Percentiles rank a stretch among this genome's conserved stretches.
Evolutionary conservation across 2,329 filamentous ascomycete species (phyloP).

Genomic region (Cladosporium sp.): DNA sequence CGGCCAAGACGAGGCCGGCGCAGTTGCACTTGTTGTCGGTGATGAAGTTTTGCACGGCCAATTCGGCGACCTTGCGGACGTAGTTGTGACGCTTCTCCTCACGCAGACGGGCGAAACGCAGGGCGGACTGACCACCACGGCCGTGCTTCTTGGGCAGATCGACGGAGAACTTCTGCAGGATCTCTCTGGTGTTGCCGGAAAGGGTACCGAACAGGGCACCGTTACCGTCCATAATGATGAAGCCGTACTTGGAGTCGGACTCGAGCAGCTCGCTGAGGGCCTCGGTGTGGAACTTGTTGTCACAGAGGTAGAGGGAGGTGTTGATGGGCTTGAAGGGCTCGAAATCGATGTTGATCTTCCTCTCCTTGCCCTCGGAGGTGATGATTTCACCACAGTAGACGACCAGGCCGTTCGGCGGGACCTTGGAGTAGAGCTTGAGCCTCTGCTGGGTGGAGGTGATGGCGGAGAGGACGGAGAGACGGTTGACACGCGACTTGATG

Average conservation of each 20-base stretch:
- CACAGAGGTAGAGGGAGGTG: constrained; percentile 96
- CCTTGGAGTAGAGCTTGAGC: constrained; percentile 98
- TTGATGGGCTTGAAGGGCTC: constrained; percentile 99
- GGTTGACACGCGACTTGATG: constrained; percentile 99
- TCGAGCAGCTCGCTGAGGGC: constrained; percentile 94
- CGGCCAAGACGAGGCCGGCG: constrained; percentile 87
- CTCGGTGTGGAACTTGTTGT: constrained; percentile 99
- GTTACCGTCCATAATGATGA: constrained; percentile 99
- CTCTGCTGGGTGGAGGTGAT: constrained; percentile 99
- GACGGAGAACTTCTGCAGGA: constrained; percentile 97
- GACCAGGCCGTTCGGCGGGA: constrained; percentile 93
- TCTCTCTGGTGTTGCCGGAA: constrained; percentile 93
- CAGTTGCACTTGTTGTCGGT: constrained; percentile 98
- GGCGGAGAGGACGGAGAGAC: constrained; percentile 93
- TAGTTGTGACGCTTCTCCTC: constrained; percentile 99
- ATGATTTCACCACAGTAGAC: constrained; percentile 99
- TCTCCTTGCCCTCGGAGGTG: constrained; percentile 95
- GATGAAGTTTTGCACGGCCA: constrained; percentile 98
- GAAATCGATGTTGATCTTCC: constrained; percentile 99
- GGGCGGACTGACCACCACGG: constrained; percentile 97
- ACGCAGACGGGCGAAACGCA: constrained; percentile 98
- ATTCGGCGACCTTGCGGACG: constrained; percentile 94
- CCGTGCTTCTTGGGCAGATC: constrained; percentile 99
- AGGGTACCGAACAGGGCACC: constrained; percentile 94
- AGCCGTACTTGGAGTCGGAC: constrained; percentile 98